A percentile compares a stretch with the other conserved stretches of the same genome.
Evolutionary conservation across 2,329 filamentous ascomycete genomes (phyloP).

Genomic region (Aspergillus sp.): DNA sequence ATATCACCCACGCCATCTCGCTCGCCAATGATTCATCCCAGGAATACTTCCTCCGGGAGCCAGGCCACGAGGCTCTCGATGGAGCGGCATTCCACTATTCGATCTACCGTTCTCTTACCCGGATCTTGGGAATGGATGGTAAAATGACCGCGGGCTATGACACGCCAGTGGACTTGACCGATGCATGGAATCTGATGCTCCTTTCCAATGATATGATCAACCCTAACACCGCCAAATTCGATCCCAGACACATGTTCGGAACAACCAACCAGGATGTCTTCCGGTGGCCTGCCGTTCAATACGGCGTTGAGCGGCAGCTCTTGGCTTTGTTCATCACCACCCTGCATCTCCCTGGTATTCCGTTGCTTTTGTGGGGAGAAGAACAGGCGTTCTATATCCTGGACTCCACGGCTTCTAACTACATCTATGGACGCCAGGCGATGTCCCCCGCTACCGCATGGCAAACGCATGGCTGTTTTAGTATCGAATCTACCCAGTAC

Average conservation of each 20-base stretch:
- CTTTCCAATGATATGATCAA: conserved; percentile 54
- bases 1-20: conserved; percentile 42
- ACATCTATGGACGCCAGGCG: conserved; percentile 56
- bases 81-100: conserved; percentile 57
- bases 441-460: conserved; percentile 56
- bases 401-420: conserved; percentile 57
- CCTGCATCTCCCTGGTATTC: conserved; percentile 53
- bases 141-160: conserved; percentile 48
- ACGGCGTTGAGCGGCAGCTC: conserved; percentile 51
- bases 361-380: conserved; percentile 55
- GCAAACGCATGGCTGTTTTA: conserved; percentile 58
- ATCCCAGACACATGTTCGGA: conserved; percentile 58
- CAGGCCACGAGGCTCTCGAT: conserved; percentile 49
- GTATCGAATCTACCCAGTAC: conserved; percentile 49
- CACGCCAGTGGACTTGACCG: conserved; percentile 46
- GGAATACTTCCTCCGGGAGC: conserved; percentile 45
- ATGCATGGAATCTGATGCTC: conserved; percentile 50
- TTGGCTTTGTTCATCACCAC: conserved; percentile 53
- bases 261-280: conserved; percentile 60
- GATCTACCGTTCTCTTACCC: conserved; percentile 53
- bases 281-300: conserved; percentile 52
- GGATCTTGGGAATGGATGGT: conserved; percentile 54
- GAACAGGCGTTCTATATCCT: conserved; percentile 58
- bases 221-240: conserved; percentile 52
- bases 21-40: conserved; percentile 38